phyloP scores from a whole-genome alignment of 805 yeast species.

The Cyberlindnera xishuangbannaensis region DNA sequence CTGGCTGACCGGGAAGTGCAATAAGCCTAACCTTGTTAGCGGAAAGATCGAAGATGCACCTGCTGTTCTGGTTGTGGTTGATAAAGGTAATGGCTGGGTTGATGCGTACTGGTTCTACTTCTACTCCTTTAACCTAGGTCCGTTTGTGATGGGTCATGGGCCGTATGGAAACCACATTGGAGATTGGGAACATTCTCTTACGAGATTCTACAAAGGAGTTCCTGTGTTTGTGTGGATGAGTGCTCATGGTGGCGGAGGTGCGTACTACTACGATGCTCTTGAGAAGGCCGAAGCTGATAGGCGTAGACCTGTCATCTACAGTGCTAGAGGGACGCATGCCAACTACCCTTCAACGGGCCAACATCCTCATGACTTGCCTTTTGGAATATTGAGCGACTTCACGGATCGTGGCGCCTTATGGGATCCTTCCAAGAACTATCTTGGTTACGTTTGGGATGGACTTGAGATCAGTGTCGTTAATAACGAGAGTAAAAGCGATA shows the following conservation, averaged over 20 bases:
- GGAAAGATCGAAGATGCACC: conserved; percentile 77
- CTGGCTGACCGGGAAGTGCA: conserved; percentile 74
- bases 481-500: conserved; percentile 21
- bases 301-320: conserved; percentile 68
- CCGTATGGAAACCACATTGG: conserved; percentile 98
- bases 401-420: conserved; percentile 94
- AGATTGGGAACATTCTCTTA: conserved; percentile 95
- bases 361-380: conserved; percentile 93
- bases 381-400: conserved; percentile 83
- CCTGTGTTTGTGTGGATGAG: conserved; percentile 93
- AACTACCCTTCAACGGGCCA: conserved; percentile 95
- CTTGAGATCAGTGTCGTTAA: conserved; percentile 35
- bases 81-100: conserved; percentile 91
- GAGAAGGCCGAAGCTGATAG: conserved; percentile 37
- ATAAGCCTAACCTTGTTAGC: conserved; percentile 61
- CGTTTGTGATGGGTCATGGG: conserved; percentile 95
- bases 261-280: conserved; percentile 69
- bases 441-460: conserved; percentile 80
- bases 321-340: conserved; percentile 96
- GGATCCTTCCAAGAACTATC: conserved; percentile 82
- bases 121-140: conserved; percentile 90
- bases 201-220: conserved; percentile 72
- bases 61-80: conserved; percentile 75
- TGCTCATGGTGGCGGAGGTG: conserved; percentile 97
- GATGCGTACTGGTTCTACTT: conserved; percentile 97